A percentile compares a stretch with the other conserved stretches of the same genome.
These are phyloP conservation scores for Trichaptum fuscoviolaceum DNA, from an alignment of 768 basidiomycete species.

Conservation along the genomic window DNA sequence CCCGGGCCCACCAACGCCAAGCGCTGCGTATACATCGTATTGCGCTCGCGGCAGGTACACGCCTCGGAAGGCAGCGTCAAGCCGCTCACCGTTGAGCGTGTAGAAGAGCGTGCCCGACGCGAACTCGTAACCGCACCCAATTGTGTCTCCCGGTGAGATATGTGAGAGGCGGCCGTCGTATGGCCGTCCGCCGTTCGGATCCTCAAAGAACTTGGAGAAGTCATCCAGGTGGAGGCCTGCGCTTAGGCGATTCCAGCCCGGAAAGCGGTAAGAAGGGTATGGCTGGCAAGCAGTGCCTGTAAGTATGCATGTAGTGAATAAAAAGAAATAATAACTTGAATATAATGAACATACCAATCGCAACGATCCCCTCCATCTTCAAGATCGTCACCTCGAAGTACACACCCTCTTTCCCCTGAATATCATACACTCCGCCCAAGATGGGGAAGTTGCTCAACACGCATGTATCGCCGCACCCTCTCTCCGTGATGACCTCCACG, in stretches of 20 bases:
- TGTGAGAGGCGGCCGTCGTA: slow-evolving; percentile 32
- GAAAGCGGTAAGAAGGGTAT: slow-evolving; percentile 60
- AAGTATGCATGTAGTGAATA: slow-evolving; percentile 2
- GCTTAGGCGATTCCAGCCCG: slow-evolving; percentile 67
- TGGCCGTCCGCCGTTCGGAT: slow-evolving; percentile 58
- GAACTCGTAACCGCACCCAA: slow-evolving; percentile 66
- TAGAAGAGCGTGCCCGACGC: slow-evolving; percentile 48
- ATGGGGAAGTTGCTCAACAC: slow-evolving; percentile 58
- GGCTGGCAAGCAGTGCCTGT: slow-evolving; percentile 60
- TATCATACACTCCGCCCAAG: slow-evolving; percentile 54
- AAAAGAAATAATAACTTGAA: neutral
- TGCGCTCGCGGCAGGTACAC: slow-evolving; percentile 46
- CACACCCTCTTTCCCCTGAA: slow-evolving; percentile 46
- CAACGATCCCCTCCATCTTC: slow-evolving; percentile 54
- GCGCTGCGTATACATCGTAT: slow-evolving; percentile 59
- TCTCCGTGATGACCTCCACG: slow-evolving; percentile 36
- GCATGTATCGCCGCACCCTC: slow-evolving; percentile 43
- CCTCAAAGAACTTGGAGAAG: slow-evolving; percentile 68
- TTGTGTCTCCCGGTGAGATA: slow-evolving; percentile 41
- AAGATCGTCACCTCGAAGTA: slow-evolving; percentile 61
- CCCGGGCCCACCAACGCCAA: slow-evolving; percentile 44
- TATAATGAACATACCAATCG: slow-evolving; percentile 40
- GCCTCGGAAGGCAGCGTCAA: slow-evolving; percentile 53
- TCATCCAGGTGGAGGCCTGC: slow-evolving; percentile 67
- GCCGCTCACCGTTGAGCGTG: slow-evolving; percentile 56